These are phyloP conservation scores for Athelia sp. DNA, from an alignment of 1,284 basidiomycete genomes.

Conservation along the genomic window DNA sequence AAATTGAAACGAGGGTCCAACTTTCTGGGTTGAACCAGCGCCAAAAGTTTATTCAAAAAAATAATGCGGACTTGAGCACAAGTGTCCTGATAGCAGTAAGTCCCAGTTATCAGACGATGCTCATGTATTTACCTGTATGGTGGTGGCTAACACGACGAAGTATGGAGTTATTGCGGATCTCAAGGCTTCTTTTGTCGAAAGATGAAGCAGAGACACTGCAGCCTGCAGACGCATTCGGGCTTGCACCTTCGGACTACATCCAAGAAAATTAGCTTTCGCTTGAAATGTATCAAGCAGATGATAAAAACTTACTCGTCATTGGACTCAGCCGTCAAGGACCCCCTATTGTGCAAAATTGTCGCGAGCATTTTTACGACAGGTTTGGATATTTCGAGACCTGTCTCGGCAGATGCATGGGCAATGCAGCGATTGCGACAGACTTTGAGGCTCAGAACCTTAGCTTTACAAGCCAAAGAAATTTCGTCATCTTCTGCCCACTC, in stretches of 20 bases:
- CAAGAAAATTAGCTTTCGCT: conserved; percentile 5
- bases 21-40: conserved; percentile 55
- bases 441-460: conserved; percentile 75
- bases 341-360: conserved; percentile 61
- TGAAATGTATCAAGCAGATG: conserved; percentile 1
- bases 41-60: conserved; percentile 75
- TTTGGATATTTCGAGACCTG: conserved; percentile 60
- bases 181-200: conserved; percentile 64
- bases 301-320: conserved; percentile 56
- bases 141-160: conserved; percentile 71
- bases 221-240: conserved; percentile 79
- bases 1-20: conserved; percentile 75
- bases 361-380: conserved; percentile 76
- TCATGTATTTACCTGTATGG: conserved; percentile 74
- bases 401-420: conserved; percentile 54
- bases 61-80: conserved; percentile 81
- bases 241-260: conserved; percentile 49
- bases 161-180: conserved; percentile 54
- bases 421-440: conserved; percentile 77
- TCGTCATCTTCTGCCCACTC: conserved; percentile 76
- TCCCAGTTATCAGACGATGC: too few species aligned
- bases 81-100: conserved; percentile 66
- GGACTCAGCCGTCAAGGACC: conserved; percentile 55
- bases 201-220: conserved; percentile 75
- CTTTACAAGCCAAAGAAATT: conserved; percentile 49